A percentile compares a stretch with the other conserved stretches of the same genome.
These are phyloP conservation scores for Lathyrus aphaca DNA, from an alignment of 306 rosid genomes.

Conservation along the genomic window DNA sequence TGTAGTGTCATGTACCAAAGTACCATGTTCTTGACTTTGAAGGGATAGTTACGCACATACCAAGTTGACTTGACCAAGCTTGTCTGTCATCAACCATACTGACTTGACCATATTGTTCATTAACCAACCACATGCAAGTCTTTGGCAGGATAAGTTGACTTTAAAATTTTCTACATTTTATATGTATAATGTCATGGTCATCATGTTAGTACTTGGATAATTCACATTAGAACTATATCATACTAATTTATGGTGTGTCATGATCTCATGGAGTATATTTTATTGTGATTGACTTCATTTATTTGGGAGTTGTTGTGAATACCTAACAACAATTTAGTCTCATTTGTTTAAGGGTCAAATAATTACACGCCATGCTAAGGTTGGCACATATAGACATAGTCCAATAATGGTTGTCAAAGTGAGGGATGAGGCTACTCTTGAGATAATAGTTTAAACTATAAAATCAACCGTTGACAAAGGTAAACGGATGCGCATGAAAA, in stretches of 20 bases:
- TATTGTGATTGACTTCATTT: slow-evolving; percentile 18
- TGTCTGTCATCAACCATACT: slow-evolving; percentile 17
- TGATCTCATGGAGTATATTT: slow-evolving; percentile 24
- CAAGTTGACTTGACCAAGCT: slow-evolving; percentile 41
- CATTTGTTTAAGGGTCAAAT: slow-evolving; percentile 11
- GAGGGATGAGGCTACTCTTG: not conserved
- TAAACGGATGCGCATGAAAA: no score
- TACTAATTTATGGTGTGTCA: slow-evolving; percentile 1
- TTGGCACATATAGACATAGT: not conserved
- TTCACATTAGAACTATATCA: slow-evolving; percentile 5
- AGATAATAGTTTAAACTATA: no score
- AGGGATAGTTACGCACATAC: slow-evolving; percentile 19
- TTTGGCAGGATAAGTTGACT: slow-evolving; percentile 28
- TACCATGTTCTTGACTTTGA: slow-evolving; percentile 24
- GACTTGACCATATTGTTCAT: slow-evolving; percentile 37
- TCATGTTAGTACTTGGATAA: not conserved
- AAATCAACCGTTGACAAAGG: no score
- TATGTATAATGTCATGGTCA: not conserved
- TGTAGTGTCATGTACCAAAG: no score
- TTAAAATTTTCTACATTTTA: not conserved
- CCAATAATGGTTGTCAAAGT: not conserved
- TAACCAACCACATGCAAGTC: slow-evolving; percentile 1
- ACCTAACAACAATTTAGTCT: slow-evolving; percentile 5
- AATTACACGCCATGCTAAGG: slow-evolving; percentile 13
- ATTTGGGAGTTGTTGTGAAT: slow-evolving; percentile 16